Evolutionary conservation across 495 filamentous ascomycete genomes (phyloP).

Genomic region (Pseudevernia furfuracea): DNA sequence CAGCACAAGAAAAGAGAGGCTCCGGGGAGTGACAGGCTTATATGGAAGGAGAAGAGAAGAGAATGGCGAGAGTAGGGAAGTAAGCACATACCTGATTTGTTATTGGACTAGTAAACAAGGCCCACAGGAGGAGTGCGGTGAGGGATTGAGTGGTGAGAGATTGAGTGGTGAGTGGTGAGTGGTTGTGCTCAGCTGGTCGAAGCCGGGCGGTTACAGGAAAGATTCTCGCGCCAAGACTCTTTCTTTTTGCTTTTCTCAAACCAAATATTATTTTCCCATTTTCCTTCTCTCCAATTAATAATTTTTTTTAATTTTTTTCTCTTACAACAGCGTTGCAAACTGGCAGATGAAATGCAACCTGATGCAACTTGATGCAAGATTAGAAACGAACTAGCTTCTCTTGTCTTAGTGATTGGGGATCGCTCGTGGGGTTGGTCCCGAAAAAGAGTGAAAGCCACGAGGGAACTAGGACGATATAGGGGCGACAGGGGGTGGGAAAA

Average conservation of each 20-base stretch:
- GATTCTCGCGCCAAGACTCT: conserved; percentile 15
- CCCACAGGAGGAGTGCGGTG: conserved; percentile 5
- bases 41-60: conserved; percentile 2
- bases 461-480: conserved; percentile 10
- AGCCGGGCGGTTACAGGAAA: conserved; percentile 27
- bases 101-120: conserved; percentile 11
- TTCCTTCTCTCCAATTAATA: too few species aligned
- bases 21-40: conserved; percentile 9
- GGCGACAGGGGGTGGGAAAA: conserved; percentile 6
- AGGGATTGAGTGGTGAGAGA: conserved; percentile 13
- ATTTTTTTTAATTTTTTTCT: too few species aligned
- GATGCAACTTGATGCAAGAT: conserved; percentile 18
- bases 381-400: conserved; percentile 17
- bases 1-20: conserved; percentile 18
- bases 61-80: conserved; percentile 2
- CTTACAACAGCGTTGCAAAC: conserved; percentile 23
- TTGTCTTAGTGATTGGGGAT: not conserved
- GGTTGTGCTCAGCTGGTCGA: conserved; percentile 11
- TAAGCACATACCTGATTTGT: conserved; percentile 16
- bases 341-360: too few species aligned
- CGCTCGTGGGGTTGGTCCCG: conserved; percentile 15
- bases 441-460: conserved; percentile 22
- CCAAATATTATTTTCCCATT: too few species aligned
- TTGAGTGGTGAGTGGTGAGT: conserved; percentile 11
- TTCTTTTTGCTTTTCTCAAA: too few species aligned